Evolutionary conservation across 768 basidiomycete species (phyloP), one percentile per base, ranked within the genome.

Genomic region (Auriculariales sp.): DNA sequence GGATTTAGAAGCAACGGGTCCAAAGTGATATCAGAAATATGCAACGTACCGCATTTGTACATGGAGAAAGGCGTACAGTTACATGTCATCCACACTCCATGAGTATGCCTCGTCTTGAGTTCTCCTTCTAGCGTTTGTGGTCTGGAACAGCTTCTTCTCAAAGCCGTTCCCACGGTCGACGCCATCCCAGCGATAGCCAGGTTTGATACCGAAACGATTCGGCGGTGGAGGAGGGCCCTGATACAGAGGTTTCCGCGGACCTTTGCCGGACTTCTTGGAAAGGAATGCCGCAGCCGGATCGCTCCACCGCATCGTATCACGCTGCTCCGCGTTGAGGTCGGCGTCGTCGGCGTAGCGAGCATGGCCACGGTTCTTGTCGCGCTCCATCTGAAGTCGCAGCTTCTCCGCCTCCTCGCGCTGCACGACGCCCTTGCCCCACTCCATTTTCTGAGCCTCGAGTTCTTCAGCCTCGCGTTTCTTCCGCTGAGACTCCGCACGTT

Each of bases 141-240:
- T 74, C 64, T 97, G 90, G 70, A 93, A 94, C 47, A 79, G 68
- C 58, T 90, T 91, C 69, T 84, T 87, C 69, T 97, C 94, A 57
- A 93, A 97, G 3, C 94, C 95, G 54, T 83, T 97, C 3, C 88
- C 78, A 49, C 92, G 77, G 61, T 97, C 92, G 54, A 98, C 95
- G 27, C 95, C 95, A 62, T 99, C 95, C 95, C 95, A 99, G 60
- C 94, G 73, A 62, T 92, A 90, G 0, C 95, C 95, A 24, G 95
- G 95, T 55, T 77, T 83, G 54, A 99, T 97, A 22, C 84, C 83
- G 62, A 94, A 98, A 5, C 95, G 80, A 67, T 99, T 98, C 6
- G 94, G 93, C 12, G 91, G 83, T 1, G 89, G 88, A 0, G 83
- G 77, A 0, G 93, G 89, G 11, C 93, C 92, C 15, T 65, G 70